phyloP scores from a whole-genome alignment of 352 stramenopile species.

The Phytophthora sojae region DNA sequence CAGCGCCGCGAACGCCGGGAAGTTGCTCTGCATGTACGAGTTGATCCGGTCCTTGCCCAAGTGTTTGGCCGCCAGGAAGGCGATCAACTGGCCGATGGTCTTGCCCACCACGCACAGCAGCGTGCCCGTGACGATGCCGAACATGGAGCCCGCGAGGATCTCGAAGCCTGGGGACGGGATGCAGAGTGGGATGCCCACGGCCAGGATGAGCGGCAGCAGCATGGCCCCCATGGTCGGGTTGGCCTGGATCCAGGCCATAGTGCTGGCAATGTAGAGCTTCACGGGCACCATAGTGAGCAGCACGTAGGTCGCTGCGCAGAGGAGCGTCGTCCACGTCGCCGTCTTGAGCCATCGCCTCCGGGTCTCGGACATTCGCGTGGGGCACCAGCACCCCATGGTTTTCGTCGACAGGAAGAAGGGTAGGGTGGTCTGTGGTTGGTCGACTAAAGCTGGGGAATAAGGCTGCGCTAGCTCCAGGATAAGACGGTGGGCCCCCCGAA shows the following conservation, averaged over 20 bases:
- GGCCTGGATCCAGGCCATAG: slow-evolving; percentile 57
- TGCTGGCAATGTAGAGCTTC: slow-evolving; percentile 41
- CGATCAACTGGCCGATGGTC: slow-evolving; percentile 64
- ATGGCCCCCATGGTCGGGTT: slow-evolving; percentile 54
- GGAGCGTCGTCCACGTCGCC: slow-evolving; percentile 14
- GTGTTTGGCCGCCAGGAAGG: slow-evolving; percentile 66
- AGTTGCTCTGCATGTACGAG: slow-evolving; percentile 64
- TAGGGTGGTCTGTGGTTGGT: slow-evolving; percentile 15
- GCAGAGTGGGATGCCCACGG: slow-evolving; percentile 64
- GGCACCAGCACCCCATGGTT: slow-evolving; percentile 17
- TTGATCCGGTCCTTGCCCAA: slow-evolving; percentile 61
- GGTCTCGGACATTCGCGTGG: slow-evolving; percentile 10
- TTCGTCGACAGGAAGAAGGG: background rate
- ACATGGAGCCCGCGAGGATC: slow-evolving; percentile 69
- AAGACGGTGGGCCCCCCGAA: slow-evolving; percentile 9
- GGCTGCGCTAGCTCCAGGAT: slow-evolving; percentile 15
- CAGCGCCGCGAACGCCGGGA: slow-evolving; percentile 60
- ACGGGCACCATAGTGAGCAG: slow-evolving; percentile 51
- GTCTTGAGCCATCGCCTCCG: slow-evolving; percentile 41
- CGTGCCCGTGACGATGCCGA: slow-evolving; percentile 55
- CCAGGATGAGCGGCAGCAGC: slow-evolving; percentile 65
- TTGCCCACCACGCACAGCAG: slow-evolving; percentile 72
- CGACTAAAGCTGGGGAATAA: slow-evolving; percentile 25
- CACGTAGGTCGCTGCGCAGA: slow-evolving; percentile 13
- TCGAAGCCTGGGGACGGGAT: slow-evolving; percentile 76